Evolutionary conservation across 441 rosid genomes (phyloP).

Genomic region (Adansonia gregorii): DNA sequence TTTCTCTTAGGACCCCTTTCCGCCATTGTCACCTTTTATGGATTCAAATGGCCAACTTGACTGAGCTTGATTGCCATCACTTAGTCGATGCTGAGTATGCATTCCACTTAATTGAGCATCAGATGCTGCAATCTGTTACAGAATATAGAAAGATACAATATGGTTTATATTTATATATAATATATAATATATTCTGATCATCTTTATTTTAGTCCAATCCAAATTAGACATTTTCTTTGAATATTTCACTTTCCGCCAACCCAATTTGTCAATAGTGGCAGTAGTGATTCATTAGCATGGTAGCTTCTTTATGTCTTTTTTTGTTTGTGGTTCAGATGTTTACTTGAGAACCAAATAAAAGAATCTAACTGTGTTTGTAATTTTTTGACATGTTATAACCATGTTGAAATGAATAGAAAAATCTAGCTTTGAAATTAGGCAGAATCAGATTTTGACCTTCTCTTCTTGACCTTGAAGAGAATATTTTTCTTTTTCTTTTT

Average conservation of each 20-base stretch:
- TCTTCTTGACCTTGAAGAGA: conserved; percentile 1
- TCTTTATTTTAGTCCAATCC: conserved; percentile 41
- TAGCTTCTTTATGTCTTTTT: conserved; percentile 28
- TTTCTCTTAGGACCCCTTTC: conserved; percentile 31
- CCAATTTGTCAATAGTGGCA: conserved; percentile 43
- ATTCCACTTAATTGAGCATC: conserved; percentile 77
- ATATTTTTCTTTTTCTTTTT: neutral
- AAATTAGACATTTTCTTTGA: conserved; percentile 25
- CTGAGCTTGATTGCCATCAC: conserved; percentile 23
- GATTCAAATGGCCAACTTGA: conserved; percentile 51
- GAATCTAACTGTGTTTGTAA: conserved; percentile 16
- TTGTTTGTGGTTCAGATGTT: conserved; percentile 29
- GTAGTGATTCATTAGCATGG: conserved; percentile 33
- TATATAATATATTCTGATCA: conserved; percentile 10
- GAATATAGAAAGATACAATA: conserved; percentile 39
- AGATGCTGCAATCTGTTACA: conserved; percentile 41
- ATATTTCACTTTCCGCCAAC: conserved; percentile 46
- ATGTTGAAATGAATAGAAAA: conserved; percentile 10
- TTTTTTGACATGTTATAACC: conserved; percentile 16
- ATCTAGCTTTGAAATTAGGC: conserved; percentile 30
- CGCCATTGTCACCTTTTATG: conserved; percentile 35
- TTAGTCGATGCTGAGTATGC: conserved; percentile 60
- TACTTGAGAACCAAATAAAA: conserved; percentile 22
- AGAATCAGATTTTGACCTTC: conserved; percentile 15
- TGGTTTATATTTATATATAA: neutral